Conservation (phyloP, 2,329 filamentous ascomycete species). For the Trichoderma koningiopsis region DNA sequence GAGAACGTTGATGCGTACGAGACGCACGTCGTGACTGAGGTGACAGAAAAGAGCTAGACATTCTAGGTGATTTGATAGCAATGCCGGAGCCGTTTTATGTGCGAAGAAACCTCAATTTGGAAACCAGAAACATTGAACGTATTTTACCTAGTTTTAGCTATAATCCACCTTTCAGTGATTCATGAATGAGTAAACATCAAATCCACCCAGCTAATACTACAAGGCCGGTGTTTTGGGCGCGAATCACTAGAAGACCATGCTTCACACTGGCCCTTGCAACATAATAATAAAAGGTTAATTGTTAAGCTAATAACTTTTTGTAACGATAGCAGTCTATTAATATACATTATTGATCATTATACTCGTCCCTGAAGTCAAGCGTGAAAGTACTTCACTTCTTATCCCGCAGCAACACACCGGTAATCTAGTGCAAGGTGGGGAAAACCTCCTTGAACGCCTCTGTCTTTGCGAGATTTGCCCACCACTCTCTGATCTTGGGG, state of each 20-base stretch:
- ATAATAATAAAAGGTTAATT: background rate
- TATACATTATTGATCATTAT: background rate
- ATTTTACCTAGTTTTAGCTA: background rate
- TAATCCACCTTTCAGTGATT: background rate
- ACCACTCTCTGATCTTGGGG: constrained; percentile 21
- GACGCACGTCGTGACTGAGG: background rate
- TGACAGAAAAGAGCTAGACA: background rate
- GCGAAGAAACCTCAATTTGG: background rate
- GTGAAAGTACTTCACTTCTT: too few species aligned
- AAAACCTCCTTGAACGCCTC: constrained; percentile 24
- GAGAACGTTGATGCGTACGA: constrained; percentile 19
- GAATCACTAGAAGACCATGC: background rate
- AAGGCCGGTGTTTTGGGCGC: background rate
- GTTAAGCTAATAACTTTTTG: background rate
- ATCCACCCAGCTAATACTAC: background rate
- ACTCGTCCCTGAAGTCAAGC: background rate
- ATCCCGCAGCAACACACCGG: too few species aligned
- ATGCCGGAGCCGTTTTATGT: background rate
- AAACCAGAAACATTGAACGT: background rate
- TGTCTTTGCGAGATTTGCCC: constrained; percentile 17
- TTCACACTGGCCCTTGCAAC: background rate
- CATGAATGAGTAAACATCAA: background rate
- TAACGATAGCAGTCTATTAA: background rate
- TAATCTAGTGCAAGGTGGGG: constrained; percentile 18
- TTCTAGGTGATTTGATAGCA: background rate